phyloP scores from a whole-genome alignment of 257 asterid species.

The Jacaranda copaia region DNA sequence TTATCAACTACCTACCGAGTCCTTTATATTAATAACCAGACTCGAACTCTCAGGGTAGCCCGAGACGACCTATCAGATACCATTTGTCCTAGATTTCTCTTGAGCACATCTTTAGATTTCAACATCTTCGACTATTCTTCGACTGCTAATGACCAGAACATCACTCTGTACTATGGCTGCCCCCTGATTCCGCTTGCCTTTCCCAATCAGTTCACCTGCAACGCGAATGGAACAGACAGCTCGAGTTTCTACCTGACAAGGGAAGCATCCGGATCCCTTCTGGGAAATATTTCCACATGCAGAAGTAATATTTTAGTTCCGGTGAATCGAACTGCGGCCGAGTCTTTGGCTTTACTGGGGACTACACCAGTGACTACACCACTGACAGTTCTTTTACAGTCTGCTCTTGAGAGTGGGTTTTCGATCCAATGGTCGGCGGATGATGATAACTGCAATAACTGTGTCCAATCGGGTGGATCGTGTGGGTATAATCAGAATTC shows the following conservation, averaged over 20 bases:
- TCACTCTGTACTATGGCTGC: constrained; percentile 60
- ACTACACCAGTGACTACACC: background rate
- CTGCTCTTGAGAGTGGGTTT: constrained; percentile 54
- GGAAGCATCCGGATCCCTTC: too few species aligned
- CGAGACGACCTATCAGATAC: constrained; percentile 50
- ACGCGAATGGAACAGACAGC: background rate
- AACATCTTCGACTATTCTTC: constrained; percentile 34
- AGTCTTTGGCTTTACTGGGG: background rate
- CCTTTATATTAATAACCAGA: background rate
- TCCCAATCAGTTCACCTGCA: constrained; percentile 33
- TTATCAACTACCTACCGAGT: constrained; percentile 40
- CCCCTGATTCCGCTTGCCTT: background rate
- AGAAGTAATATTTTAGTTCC: constrained; percentile 36
- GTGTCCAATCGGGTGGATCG: constrained; percentile 47
- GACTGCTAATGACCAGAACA: constrained; percentile 32
- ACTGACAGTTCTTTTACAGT: background rate
- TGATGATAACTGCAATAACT: constrained; percentile 33
- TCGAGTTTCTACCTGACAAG: background rate
- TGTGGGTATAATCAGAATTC: constrained; percentile 52
- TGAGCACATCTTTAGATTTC: constrained; percentile 38
- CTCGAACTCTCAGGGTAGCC: constrained; percentile 36
- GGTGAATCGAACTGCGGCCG: constrained; percentile 30
- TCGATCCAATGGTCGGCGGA: background rate
- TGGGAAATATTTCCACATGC: constrained; percentile 26
- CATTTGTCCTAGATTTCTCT: constrained; percentile 28